A percentile compares a stretch with the other conserved stretches of the same genome.
Evolutionary conservation across 805 yeast species (phyloP).

Genomic region (Candida stauntonica): DNA sequence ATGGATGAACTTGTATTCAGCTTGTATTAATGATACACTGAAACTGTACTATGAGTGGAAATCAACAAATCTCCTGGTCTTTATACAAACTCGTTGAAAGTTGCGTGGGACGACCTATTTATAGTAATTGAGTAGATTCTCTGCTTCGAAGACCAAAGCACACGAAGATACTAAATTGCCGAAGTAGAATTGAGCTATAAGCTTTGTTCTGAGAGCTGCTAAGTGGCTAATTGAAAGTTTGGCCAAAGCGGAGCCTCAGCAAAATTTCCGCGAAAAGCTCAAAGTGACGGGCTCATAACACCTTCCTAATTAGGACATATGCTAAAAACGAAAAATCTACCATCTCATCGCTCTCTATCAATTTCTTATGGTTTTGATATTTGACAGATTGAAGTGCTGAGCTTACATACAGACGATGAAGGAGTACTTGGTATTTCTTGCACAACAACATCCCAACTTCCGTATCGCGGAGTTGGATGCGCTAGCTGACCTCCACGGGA

Average conservation of each 20-base stretch:
- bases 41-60: too few species aligned
- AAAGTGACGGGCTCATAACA: neutral
- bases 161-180: too few species aligned
- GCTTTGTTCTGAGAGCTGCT: too few species aligned
- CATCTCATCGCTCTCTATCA: neutral
- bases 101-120: too few species aligned
- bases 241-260: too few species aligned
- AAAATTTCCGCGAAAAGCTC: neutral
- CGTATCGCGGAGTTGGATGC: conserved; percentile 82
- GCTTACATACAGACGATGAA: conserved; percentile 40
- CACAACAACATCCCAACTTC: conserved; percentile 78
- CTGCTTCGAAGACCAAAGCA: too few species aligned
- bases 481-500: conserved; percentile 58
- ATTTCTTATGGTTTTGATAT: too few species aligned
- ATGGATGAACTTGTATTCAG: neutral
- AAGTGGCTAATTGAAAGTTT: too few species aligned
- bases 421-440: conserved; percentile 73
- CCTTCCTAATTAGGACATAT: neutral
- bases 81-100: too few species aligned
- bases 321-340: neutral
- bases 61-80: neutral
- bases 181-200: too few species aligned
- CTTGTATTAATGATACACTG: neutral
- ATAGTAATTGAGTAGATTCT: too few species aligned
- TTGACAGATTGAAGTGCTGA: too few species aligned